phyloP scores from a whole-genome alignment of 179 eudicot species.

The Patellifolia procumbens region DNA sequence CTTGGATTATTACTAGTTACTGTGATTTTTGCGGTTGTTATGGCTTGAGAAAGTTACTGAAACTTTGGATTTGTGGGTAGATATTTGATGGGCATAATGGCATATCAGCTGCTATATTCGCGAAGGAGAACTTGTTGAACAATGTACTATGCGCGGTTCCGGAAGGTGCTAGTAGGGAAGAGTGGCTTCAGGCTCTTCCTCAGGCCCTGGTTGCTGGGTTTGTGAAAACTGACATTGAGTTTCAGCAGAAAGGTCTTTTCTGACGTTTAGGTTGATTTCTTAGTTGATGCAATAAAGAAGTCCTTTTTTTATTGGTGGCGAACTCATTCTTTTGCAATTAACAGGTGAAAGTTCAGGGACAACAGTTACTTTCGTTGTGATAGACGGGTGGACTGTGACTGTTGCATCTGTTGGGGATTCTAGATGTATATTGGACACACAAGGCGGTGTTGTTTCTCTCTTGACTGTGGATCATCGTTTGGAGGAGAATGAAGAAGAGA shows the following conservation, averaged over 20 bases:
- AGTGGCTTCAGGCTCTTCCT: conserved; percentile 82
- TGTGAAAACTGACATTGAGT: conserved; percentile 82
- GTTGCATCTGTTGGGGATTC: conserved; percentile 93
- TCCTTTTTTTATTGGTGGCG: neutral
- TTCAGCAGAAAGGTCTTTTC: conserved; percentile 65
- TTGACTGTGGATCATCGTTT: conserved; percentile 80
- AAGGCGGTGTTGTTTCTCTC: conserved; percentile 69
- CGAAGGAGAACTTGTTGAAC: conserved; percentile 62
- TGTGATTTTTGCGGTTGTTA: conserved; percentile 1
- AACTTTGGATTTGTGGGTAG: conserved; percentile 33
- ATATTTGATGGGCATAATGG: conserved; percentile 91
- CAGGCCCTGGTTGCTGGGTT: conserved; percentile 79
- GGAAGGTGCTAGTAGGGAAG: conserved; percentile 57
- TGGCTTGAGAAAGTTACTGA: conserved; percentile 23
- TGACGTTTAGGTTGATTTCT: neutral
- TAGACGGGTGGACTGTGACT: conserved; percentile 82
- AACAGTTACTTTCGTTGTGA: conserved; percentile 77
- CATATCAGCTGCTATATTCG: conserved; percentile 72
- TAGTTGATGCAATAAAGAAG: neutral
- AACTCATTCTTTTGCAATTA: conserved; percentile 6
- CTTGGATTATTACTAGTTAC: conserved; percentile 9
- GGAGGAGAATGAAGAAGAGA: conserved; percentile 78
- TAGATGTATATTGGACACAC: conserved; percentile 79
- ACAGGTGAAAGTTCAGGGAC: conserved; percentile 85
- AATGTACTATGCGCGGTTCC: conserved; percentile 77